These are phyloP conservation scores for Picea glauca DNA, from an alignment of 75 land plant species.

Conservation along the genomic window DNA sequence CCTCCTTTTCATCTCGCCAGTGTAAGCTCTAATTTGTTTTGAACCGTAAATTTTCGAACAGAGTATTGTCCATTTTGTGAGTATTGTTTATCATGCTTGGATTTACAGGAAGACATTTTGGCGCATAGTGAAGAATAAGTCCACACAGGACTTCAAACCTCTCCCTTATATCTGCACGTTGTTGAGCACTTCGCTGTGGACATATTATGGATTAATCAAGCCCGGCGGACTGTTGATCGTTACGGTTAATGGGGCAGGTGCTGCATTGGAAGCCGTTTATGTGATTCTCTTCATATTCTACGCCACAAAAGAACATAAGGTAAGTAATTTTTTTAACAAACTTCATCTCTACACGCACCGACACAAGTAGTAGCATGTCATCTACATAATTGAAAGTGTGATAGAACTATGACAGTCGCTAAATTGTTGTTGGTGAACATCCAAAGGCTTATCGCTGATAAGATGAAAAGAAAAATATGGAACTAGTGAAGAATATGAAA, in stretches of 20 bases:
- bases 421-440: too few species aligned
- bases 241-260: conserved; percentile 61
- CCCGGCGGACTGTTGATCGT: conserved; percentile 48
- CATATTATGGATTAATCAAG: conserved; percentile 63
- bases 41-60: background rate
- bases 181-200: conserved; percentile 58
- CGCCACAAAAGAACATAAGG: conserved; percentile 45
- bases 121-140: conserved; percentile 60
- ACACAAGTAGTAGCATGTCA: too few species aligned
- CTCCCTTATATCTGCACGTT: conserved; percentile 54
- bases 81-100: background rate
- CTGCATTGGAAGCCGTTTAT: conserved; percentile 40
- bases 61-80: background rate
- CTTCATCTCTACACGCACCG: too few species aligned
- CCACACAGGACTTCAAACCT: conserved; percentile 57
- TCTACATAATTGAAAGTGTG: too few species aligned
- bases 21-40: conserved; percentile 27
- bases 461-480: too few species aligned
- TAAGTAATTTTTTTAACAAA: background rate
- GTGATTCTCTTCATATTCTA: conserved; percentile 51
- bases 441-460: too few species aligned
- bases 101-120: conserved; percentile 41
- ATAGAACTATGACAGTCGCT: too few species aligned
- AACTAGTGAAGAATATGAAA: too few species aligned
- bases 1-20: conserved; percentile 66